Conservation (phyloP, 345 rosid genomes). For the Nasturtium officinale region DNA sequence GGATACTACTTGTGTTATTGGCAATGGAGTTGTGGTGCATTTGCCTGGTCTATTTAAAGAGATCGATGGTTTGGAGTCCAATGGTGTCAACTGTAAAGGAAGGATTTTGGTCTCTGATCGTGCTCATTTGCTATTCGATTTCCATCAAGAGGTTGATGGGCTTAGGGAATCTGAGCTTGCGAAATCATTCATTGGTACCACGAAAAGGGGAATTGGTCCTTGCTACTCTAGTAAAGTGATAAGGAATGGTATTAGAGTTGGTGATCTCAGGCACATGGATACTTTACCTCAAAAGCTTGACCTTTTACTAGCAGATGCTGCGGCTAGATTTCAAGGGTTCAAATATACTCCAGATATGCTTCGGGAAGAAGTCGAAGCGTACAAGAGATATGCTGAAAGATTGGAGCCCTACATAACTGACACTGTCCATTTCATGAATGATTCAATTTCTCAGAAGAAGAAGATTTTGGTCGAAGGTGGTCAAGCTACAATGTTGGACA, state of each 20-base stretch:
- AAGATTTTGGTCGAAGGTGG: conserved; percentile 97
- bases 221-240: conserved; percentile 81
- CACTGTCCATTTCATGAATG: conserved; percentile 84
- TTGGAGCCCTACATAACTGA: conserved; percentile 87
- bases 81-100: conserved; percentile 81
- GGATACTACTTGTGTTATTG: conserved; percentile 86
- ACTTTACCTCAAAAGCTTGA: conserved; percentile 91
- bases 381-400: conserved; percentile 91
- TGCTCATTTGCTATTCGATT: conserved; percentile 88
- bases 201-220: conserved; percentile 96
- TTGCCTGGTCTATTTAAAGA: conserved; percentile 85
- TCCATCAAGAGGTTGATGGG: conserved; percentile 89
- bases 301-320: conserved; percentile 68
- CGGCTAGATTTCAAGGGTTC: conserved; percentile 72
- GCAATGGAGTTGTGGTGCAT: conserved; percentile 95
- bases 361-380: conserved; percentile 77
- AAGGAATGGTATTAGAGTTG: conserved; percentile 87
- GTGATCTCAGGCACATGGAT: conserved; percentile 95
- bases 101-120: conserved; percentile 94
- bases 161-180: conserved; percentile 90
- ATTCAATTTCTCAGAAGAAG: conserved; percentile 71
- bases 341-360: conserved; percentile 77
- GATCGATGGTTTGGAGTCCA: conserved; percentile 81
- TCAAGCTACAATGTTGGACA: conserved; percentile 96
- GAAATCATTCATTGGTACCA: conserved; percentile 89